Evolutionary conservation across 768 basidiomycete genomes (phyloP).

Genomic region (Naganishia vishniacii): DNA sequence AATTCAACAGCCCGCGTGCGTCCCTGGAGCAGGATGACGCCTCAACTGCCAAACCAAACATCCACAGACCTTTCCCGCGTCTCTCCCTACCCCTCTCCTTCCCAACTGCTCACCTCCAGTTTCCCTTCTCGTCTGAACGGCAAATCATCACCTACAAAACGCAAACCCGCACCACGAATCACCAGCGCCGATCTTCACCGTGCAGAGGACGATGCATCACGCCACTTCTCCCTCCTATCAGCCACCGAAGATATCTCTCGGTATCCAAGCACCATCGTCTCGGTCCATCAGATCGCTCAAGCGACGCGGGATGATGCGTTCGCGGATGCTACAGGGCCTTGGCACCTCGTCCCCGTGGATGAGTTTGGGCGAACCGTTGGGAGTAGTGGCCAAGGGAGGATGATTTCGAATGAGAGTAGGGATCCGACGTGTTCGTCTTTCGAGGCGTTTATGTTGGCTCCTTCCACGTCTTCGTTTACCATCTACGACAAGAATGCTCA

Average conservation of each 20-base stretch:
- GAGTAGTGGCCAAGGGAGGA: neutral
- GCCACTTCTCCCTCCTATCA: no score
- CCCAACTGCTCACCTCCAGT: neutral
- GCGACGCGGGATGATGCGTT: conserved; percentile 12
- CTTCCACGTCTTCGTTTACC: conserved; percentile 6
- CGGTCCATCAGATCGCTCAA: conserved; percentile 4
- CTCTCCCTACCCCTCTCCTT: neutral
- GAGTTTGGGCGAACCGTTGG: neutral
- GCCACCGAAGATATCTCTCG: conserved; percentile 17
- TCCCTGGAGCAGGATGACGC: neutral
- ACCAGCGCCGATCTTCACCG: neutral
- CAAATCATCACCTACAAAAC: neutral
- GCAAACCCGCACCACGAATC: neutral
- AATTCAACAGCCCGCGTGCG: no score
- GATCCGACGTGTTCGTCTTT: conserved; percentile 13
- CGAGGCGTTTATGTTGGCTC: conserved; percentile 16
- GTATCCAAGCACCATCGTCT: conserved; percentile 13
- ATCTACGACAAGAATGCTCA: neutral
- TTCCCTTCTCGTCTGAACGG: neutral
- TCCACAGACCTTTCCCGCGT: neutral
- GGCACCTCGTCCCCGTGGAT: neutral
- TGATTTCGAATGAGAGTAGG: conserved; percentile 1
- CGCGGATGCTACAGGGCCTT: conserved; percentile 8
- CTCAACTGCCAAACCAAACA: neutral
- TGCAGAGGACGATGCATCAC: neutral